A percentile compares a stretch with the other conserved stretches of the same genome.
Conservation (phyloP, 768 basidiomycete genomes). For the Kwoniella sp. region DNA sequence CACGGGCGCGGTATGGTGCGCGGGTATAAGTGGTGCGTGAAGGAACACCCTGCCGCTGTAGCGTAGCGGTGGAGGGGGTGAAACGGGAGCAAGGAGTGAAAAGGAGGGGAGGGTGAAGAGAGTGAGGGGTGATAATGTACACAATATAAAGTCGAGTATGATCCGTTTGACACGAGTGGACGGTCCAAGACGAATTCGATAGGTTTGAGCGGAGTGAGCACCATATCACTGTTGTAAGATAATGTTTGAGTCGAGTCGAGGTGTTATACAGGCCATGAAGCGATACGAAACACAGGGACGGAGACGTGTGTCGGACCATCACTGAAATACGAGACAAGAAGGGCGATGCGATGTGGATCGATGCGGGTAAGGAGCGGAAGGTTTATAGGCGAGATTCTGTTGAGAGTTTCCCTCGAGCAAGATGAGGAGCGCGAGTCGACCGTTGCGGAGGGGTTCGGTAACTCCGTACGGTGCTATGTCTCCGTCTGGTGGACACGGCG, state of each 20-base stretch:
- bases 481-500: conserved; percentile 4
- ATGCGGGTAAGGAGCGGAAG: neutral
- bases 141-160: conserved; percentile 3
- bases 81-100: neutral
- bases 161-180: neutral
- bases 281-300: neutral
- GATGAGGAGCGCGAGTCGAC: neutral
- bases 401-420: neutral
- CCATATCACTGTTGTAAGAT: neutral
- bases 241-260: neutral
- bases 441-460: neutral
- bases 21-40: too few relatives aligned
- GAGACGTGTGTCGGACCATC: neutral
- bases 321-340: neutral
- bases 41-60: too few relatives aligned
- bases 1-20: neutral
- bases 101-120: neutral
- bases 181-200: neutral
- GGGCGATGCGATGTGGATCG: neutral
- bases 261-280: neutral
- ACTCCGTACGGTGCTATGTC: too few relatives aligned
- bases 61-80: neutral
- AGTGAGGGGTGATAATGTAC: neutral
- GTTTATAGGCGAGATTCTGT: neutral
- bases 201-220: conserved; percentile 9